Conservation (phyloP, 148 eudicot species). For the Agrostemma githago region DNA sequence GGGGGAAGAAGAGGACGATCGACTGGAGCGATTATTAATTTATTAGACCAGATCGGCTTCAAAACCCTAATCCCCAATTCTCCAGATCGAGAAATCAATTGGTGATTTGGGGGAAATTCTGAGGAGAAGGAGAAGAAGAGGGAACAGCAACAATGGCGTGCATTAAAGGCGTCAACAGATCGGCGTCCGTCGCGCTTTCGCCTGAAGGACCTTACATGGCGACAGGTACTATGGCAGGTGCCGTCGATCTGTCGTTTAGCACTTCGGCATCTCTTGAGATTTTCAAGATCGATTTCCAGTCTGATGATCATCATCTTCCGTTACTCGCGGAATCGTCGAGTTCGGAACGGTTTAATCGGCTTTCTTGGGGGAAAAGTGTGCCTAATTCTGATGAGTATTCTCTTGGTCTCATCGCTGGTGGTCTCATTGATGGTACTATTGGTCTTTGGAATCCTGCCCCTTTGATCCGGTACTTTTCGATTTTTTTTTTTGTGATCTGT, state of each 20-base stretch:
- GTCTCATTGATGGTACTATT: slow-evolving; percentile 66
- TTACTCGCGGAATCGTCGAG: slow-evolving; percentile 49
- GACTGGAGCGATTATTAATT: too few relatives aligned
- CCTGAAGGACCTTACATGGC: slow-evolving; percentile 77
- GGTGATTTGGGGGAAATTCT: neutral
- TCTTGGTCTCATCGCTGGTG: slow-evolving; percentile 73
- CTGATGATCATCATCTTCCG: slow-evolving; percentile 59
- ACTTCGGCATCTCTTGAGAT: slow-evolving; percentile 80
- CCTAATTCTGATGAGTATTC: slow-evolving; percentile 54
- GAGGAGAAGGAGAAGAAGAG: too few relatives aligned
- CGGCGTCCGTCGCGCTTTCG: slow-evolving; percentile 80
- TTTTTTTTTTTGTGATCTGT: neutral
- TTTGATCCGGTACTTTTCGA: slow-evolving; percentile 43
- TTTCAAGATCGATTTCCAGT: slow-evolving; percentile 71
- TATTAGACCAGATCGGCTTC: neutral
- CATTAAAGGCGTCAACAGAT: slow-evolving; percentile 65
- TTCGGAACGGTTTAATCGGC: slow-evolving; percentile 72
- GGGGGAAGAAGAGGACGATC: too few relatives aligned
- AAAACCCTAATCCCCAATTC: slow-evolving; percentile 2
- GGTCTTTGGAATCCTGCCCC: slow-evolving; percentile 68
- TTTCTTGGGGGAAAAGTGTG: slow-evolving; percentile 62
- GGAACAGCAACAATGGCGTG: slow-evolving; percentile 35
- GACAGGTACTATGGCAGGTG: slow-evolving; percentile 94
- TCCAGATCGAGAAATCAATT: neutral
- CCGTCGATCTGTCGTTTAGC: slow-evolving; percentile 87